Percentiles rank a stretch among this genome's conserved stretches.
Evolutionary conservation across 2,329 filamentous ascomycete genomes (phyloP).

Genomic region (Pyricularia grisea): DNA sequence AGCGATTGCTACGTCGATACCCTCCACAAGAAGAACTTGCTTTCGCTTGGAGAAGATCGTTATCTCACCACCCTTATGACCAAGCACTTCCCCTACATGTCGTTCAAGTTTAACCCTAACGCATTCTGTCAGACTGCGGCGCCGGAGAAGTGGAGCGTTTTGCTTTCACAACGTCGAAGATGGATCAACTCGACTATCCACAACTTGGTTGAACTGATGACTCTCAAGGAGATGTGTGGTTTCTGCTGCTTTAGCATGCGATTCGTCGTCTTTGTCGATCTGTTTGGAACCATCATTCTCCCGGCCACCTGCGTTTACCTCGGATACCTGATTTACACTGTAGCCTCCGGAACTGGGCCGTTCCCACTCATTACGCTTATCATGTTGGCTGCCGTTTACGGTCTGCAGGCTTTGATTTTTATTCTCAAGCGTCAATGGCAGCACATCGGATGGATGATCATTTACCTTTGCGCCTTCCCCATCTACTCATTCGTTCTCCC

Average conservation of each 20-base stretch:
- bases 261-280: constrained; percentile 90
- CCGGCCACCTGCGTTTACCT: constrained; percentile 84
- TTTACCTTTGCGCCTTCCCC: constrained; percentile 91
- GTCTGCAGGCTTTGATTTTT: constrained; percentile 92
- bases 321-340: constrained; percentile 74
- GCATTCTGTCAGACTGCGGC: constrained; percentile 91
- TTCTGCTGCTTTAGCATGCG: constrained; percentile 99
- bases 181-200: constrained; percentile 99
- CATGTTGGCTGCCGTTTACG: constrained; percentile 87
- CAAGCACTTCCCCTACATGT: constrained; percentile 92
- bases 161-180: constrained; percentile 93
- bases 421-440: constrained; percentile 97
- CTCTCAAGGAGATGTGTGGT: constrained; percentile 87
- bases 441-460: constrained; percentile 98
- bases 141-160: constrained; percentile 85
- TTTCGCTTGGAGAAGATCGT: constrained; percentile 93
- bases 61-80: constrained; percentile 97
- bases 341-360: constrained; percentile 59
- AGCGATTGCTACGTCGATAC: constrained; percentile 85
- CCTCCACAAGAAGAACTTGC: constrained; percentile 89
- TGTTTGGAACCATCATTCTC: constrained; percentile 85
- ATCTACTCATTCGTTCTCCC: constrained; percentile 88
- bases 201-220: constrained; percentile 85
- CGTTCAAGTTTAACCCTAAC: constrained; percentile 91
- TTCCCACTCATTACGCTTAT: constrained; percentile 82